Conservation (phyloP, 495 filamentous ascomycete genomes). For the Penicillium roqueforti region DNA sequence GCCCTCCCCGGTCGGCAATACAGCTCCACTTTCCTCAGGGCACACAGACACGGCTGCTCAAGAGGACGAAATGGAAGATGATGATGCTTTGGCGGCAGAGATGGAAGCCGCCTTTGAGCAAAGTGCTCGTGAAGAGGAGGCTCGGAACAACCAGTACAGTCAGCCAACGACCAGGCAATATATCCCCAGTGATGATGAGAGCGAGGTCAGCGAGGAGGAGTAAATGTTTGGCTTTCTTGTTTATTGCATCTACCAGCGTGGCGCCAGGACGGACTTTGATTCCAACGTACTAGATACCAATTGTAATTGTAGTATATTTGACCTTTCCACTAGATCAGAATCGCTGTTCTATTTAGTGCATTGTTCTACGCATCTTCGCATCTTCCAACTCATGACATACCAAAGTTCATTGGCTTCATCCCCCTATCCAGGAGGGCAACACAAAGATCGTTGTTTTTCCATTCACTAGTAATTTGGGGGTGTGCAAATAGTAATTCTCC, state of each 20-base stretch:
- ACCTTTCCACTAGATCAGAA: no score
- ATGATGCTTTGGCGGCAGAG: slow-evolving; percentile 43
- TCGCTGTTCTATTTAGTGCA: no score
- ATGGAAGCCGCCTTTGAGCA: slow-evolving; percentile 50
- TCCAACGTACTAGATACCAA: slow-evolving; percentile 6
- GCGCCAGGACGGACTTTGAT: slow-evolving; percentile 7
- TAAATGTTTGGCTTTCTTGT: slow-evolving; percentile 18
- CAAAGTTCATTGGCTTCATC: no score
- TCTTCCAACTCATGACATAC: no score
- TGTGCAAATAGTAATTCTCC: no score
- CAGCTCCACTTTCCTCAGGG: slow-evolving; percentile 12
- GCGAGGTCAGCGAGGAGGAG: slow-evolving; percentile 49
- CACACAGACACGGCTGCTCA: slow-evolving; percentile 5
- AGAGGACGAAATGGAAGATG: slow-evolving; percentile 35
- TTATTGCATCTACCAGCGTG: slow-evolving; percentile 12
- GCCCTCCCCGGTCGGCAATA: slow-evolving; percentile 35
- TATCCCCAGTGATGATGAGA: slow-evolving; percentile 45
- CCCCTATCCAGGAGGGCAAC: no score
- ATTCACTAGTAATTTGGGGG: no score
- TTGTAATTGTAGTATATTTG: no score
- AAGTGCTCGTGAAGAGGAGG: slow-evolving; percentile 38
- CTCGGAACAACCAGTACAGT: slow-evolving; percentile 30
- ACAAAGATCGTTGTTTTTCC: no score
- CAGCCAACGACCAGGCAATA: slow-evolving; percentile 33
- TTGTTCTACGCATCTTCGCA: no score